These are phyloP conservation scores for Exophiala lecanii-corni DNA, from an alignment of 2,329 filamentous ascomycete species.

Conservation along the genomic window DNA sequence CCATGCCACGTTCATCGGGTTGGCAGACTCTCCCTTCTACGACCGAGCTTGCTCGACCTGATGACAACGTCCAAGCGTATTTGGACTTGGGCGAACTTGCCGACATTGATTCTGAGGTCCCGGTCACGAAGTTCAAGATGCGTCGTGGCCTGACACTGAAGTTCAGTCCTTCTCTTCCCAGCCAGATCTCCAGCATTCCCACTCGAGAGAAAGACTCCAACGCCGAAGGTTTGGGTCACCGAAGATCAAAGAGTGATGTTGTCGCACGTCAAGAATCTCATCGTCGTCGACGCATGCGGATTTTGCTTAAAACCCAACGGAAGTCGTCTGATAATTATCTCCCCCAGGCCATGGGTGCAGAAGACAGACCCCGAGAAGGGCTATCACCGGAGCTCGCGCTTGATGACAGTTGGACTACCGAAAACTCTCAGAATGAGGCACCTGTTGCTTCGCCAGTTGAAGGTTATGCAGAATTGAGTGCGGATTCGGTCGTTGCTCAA, in stretches of 20 bases:
- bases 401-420: constrained; percentile 18
- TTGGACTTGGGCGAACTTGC: constrained; percentile 23
- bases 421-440: constrained; percentile 13
- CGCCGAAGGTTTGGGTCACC: constrained; percentile 2
- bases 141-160: constrained; percentile 11
- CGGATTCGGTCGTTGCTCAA: constrained; percentile 17
- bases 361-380: not conserved
- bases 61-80: constrained; percentile 10
- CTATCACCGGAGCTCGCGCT: not conserved
- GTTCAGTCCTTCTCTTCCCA: constrained; percentile 7
- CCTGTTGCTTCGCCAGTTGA: constrained; percentile 14
- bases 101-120: constrained; percentile 23
- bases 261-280: constrained; percentile 17
- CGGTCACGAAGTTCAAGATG: constrained; percentile 17
- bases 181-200: not conserved
- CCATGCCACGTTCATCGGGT: constrained; percentile 15
- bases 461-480: constrained; percentile 26
- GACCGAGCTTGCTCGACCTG: constrained; percentile 5
- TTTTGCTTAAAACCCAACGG: constrained; percentile 17
- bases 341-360: not conserved
- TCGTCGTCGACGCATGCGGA: constrained; percentile 15
- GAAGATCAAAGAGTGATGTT: constrained; percentile 21
- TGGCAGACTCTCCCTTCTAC: constrained; percentile 26
- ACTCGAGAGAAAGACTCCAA: not conserved
- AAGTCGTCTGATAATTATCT: constrained; percentile 11